phyloP scores from a whole-genome alignment of 2,329 filamentous ascomycete genomes.

The Talaromyces islandicus region DNA sequence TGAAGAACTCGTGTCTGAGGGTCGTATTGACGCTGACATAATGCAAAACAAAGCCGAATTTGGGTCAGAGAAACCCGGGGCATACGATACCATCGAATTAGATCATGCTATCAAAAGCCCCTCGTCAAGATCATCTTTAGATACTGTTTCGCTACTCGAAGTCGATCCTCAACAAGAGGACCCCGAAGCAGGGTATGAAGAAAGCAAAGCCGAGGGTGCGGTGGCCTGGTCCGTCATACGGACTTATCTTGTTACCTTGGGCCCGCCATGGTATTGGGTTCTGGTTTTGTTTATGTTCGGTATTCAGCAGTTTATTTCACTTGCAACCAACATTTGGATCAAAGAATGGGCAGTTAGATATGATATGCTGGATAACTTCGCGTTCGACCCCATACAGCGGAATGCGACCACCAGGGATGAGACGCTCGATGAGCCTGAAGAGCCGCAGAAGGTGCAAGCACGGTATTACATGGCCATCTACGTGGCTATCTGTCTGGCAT shows the following conservation, averaged over 20 bases:
- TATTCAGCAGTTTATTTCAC: not conserved
- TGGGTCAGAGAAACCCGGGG: not conserved
- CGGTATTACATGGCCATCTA: slow-evolving; percentile 1
- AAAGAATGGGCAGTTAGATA: slow-evolving; percentile 4
- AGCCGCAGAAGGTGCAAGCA: not conserved
- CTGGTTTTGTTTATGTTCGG: slow-evolving; percentile 1
- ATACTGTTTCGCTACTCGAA: not conserved
- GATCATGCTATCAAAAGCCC: not conserved
- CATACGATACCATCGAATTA: not conserved
- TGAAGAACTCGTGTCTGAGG: not conserved
- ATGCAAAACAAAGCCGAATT: not conserved
- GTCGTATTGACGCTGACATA: not conserved
- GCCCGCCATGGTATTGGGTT: not conserved
- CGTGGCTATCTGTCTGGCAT: not conserved
- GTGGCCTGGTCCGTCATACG: not conserved
- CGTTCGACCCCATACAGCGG: not conserved
- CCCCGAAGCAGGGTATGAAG: not conserved
- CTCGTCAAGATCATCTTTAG: not conserved
- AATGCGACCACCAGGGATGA: not conserved
- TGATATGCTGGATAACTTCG: not conserved
- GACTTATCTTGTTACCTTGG: not conserved
- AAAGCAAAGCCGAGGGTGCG: slow-evolving; percentile 1
- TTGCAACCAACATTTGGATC: slow-evolving; percentile 4
- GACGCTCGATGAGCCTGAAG: not conserved
- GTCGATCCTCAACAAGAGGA: not conserved